Percentiles rank a stretch among this genome's conserved stretches.
Conservation (phyloP, 768 basidiomycete species). For the Boletus vermiculosoides region DNA sequence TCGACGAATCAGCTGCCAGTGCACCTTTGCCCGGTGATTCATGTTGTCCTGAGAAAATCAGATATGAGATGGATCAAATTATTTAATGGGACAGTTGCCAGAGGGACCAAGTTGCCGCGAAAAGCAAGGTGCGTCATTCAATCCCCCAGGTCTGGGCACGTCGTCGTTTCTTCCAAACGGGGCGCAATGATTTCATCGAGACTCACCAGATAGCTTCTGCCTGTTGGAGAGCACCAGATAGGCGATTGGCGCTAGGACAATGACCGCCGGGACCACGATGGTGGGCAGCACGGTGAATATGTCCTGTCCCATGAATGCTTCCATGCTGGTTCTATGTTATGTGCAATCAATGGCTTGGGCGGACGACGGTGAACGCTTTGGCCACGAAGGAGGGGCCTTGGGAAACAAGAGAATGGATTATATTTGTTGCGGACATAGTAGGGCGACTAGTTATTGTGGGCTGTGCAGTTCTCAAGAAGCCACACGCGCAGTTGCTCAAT, state of each 20-base stretch:
- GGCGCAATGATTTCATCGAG: background rate
- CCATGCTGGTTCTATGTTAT: background rate
- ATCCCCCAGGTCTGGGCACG: no score
- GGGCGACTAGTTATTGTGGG: background rate
- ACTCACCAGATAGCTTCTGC: constrained; percentile 16
- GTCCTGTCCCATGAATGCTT: constrained; percentile 1
- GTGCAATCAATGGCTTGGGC: background rate
- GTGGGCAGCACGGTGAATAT: constrained; percentile 8
- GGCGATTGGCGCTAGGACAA: constrained; percentile 13
- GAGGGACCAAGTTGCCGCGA: background rate
- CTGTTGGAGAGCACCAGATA: constrained; percentile 16
- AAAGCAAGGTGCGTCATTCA: background rate
- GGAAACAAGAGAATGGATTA: background rate
- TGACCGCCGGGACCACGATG: constrained; percentile 7
- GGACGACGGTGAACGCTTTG: background rate
- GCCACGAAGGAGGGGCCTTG: background rate
- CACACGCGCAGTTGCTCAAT: no score
- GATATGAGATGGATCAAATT: constrained; percentile 7
- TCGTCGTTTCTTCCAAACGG: background rate
- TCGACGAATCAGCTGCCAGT: background rate
- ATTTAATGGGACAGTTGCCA: background rate
- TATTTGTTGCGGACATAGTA: background rate
- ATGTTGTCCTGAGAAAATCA: constrained; percentile 14
- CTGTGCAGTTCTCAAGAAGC: background rate
- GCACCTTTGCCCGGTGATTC: background rate